Percentiles rank a stretch among this genome's conserved stretches.
phyloP scores from a whole-genome alignment of 2,329 filamentous ascomycete species.

The Phyllosticta ampelicida region DNA sequence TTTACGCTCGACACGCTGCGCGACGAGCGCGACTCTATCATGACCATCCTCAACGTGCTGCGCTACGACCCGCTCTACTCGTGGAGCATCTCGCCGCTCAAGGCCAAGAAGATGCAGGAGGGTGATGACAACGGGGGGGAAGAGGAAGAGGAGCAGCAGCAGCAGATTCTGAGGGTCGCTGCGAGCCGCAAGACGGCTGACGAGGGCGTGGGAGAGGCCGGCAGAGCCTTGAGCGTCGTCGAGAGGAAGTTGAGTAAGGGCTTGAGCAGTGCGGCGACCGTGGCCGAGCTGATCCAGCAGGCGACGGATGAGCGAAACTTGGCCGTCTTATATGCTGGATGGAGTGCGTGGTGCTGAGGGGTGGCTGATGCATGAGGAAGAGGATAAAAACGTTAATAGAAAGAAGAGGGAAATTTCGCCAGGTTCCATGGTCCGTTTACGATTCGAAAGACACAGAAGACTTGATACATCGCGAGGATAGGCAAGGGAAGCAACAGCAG shows the following conservation, averaged over 20 bases:
- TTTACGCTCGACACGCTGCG: slow-evolving; percentile 90
- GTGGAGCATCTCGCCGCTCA: slow-evolving; percentile 74
- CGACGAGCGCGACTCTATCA: slow-evolving; percentile 94
- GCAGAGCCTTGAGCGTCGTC: slow-evolving; percentile 83
- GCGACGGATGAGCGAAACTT: slow-evolving; percentile 88
- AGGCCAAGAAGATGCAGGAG: slow-evolving; percentile 57
- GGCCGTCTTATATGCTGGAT: slow-evolving; percentile 58
- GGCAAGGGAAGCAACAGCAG: too few species aligned
- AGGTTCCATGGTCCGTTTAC: too few species aligned
- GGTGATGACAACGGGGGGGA: slow-evolving; percentile 21
- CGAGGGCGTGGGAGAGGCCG: slow-evolving; percentile 66
- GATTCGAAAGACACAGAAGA: too few species aligned
- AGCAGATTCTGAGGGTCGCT: not conserved
- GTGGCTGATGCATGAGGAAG: too few species aligned
- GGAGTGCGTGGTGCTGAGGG: slow-evolving; percentile 10
- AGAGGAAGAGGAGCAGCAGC: slow-evolving; percentile 21
- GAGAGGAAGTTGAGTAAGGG: slow-evolving; percentile 93
- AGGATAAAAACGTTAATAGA: too few species aligned
- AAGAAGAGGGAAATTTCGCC: too few species aligned
- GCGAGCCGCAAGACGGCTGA: slow-evolving; percentile 22
- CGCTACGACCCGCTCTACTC: slow-evolving; percentile 96
- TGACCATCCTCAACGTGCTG: slow-evolving; percentile 94
- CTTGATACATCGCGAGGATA: too few species aligned
- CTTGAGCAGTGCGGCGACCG: slow-evolving; percentile 84
- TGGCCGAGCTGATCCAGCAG: slow-evolving; percentile 94